A percentile compares a stretch with the other conserved stretches of the same genome.
These are phyloP conservation scores for Paraconiothyrium brasiliense DNA, from an alignment of 2,329 filamentous ascomycete genomes.

Conservation along the genomic window DNA sequence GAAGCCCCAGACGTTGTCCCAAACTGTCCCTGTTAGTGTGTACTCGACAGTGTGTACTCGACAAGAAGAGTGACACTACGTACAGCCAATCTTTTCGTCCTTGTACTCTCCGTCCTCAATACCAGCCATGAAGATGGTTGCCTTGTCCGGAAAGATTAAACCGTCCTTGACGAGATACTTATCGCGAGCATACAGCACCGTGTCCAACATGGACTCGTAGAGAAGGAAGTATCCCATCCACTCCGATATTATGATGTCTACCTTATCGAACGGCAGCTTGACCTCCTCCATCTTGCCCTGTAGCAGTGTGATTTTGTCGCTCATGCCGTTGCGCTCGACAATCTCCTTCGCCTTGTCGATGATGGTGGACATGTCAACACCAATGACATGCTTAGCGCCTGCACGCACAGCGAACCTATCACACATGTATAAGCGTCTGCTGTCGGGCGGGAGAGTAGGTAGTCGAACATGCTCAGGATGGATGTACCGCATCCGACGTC, in stretches of 20 bases:
- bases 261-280: slow-evolving; percentile 88
- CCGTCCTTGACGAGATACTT: slow-evolving; percentile 86
- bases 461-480: slow-evolving; percentile 93
- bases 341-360: slow-evolving; percentile 99
- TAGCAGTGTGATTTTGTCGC: slow-evolving; percentile 94
- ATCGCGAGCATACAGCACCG: slow-evolving; percentile 95
- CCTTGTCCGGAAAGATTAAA: slow-evolving; percentile 98
- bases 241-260: slow-evolving; percentile 99
- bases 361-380: slow-evolving; percentile 99
- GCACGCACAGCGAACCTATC: slow-evolving; percentile 93
- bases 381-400: slow-evolving; percentile 97
- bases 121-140: slow-evolving; percentile 93
- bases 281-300: slow-evolving; percentile 99
- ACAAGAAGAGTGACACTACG: slow-evolving; percentile 2
- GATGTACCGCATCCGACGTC: slow-evolving; percentile 97
- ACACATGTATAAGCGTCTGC: slow-evolving; percentile 30
- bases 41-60: slow-evolving; percentile 14
- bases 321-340: slow-evolving; percentile 88
- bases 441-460: slow-evolving; percentile 22
- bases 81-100: slow-evolving; percentile 99
- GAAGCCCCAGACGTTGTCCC: slow-evolving; percentile 99
- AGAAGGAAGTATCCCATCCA: slow-evolving; percentile 99
- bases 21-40: slow-evolving; percentile 68
- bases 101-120: slow-evolving; percentile 99
- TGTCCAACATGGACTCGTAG: slow-evolving; percentile 99